These are phyloP conservation scores for Beauveria asiatica DNA, from an alignment of 2,329 filamentous ascomycete species.

Conservation along the genomic window DNA sequence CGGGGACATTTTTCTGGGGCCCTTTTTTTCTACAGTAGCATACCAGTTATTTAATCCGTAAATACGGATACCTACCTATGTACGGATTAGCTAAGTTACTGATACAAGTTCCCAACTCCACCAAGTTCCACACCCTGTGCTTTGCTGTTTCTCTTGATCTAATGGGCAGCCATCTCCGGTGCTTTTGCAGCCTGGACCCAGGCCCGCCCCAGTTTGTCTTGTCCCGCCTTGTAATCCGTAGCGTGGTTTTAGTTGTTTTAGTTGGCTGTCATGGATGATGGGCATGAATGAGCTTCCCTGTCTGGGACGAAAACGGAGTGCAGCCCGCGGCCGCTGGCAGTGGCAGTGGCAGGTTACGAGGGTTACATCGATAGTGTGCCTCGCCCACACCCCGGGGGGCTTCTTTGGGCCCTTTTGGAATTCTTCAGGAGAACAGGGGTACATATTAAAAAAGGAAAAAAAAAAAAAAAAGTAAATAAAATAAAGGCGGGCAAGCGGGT, in stretches of 20 bases:
- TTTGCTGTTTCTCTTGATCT: not conserved
- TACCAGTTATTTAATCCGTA: too few relatives aligned
- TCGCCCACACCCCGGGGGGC: not conserved
- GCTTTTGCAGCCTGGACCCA: not conserved
- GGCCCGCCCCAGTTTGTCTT: not conserved
- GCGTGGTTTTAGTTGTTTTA: too few relatives aligned
- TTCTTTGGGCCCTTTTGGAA: not conserved
- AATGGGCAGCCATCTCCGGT: not conserved
- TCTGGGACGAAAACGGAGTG: too few relatives aligned
- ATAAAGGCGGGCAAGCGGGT: too few relatives aligned
- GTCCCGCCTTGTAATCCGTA: conserved; percentile 2
- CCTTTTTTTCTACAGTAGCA: not conserved
- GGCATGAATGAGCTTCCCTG: too few relatives aligned
- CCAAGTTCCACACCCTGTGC: not conserved
- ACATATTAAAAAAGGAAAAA: too few relatives aligned
- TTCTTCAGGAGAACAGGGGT: not conserved
- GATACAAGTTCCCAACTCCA: too few relatives aligned
- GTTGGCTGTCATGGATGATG: too few relatives aligned
- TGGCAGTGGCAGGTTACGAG: too few relatives aligned
- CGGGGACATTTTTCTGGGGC: not conserved
- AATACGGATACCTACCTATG: too few relatives aligned
- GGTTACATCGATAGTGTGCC: not conserved
- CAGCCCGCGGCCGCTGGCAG: not conserved
- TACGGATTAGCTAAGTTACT: too few relatives aligned
- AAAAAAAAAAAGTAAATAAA: too few relatives aligned